Base-by-base conservation (phyloP, 768 basidiomycete genomes). In the Pleurotus sapidus region DNA sequence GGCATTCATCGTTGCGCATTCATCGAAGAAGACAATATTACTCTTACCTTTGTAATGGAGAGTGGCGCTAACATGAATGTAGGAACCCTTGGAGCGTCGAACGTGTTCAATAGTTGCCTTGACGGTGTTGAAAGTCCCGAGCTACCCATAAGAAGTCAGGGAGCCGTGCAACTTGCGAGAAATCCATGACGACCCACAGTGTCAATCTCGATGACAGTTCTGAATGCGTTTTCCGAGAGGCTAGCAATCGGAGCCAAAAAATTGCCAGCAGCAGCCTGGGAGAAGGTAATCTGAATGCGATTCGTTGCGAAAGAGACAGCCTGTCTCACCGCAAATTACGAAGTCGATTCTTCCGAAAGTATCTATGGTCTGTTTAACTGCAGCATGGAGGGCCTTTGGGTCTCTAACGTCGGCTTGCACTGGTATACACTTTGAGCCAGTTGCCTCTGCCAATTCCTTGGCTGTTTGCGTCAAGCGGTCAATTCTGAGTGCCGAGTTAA, bases 221-320 rank as follows among this genome's bases (percentile, higher is more conserved):
- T 83, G 80, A 98, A 98, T 2, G 87, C 96, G 66, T 93, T 95
- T 68, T 91, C 87, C 2, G 92, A 94, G 58, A 97, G 79, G 1
- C 80, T 83, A 39, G 84, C 83, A 57, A 96, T 91, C 14, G 94
- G 88, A 1, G 89, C 89, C 25, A 99, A 78, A 74, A 98, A 99
- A 75, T 98, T 99, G 2, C 96, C 96, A 57, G 96, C 96, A 42
- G 95, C 95, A 60, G n/a, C 93, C 93, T 94, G 66, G n/a, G 15
- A 56, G 38, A 38, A n/a, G 24, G 27, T 7, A 47, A 47, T 25
- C 24, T 55, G 27, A 25, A 56, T 48, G 55, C 7, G 17, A 25
- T 46, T 17, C 55, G 30, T 46, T n/a, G 24, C 48, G 48, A 45
- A 3, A 49, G 24, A 25, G 42, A 39, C 17, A 46, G 42, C 12